These are phyloP conservation scores for Rubia tinctorum DNA, from an alignment of 305 asterid genomes.

Conservation along the genomic window DNA sequence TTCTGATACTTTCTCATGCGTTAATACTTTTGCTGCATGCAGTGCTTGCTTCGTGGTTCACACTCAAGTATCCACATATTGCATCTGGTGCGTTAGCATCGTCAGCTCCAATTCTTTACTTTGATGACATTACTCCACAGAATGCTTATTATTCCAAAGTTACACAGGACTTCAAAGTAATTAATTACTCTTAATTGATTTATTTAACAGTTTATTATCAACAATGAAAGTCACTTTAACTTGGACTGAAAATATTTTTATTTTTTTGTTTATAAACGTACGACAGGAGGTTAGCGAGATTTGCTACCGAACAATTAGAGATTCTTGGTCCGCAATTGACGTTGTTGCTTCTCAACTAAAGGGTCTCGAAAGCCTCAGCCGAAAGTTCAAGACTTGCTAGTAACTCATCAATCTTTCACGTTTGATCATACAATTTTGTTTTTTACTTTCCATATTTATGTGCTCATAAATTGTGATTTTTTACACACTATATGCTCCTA, in stretches of 20 bases:
- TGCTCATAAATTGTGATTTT: no score
- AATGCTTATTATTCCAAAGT: slow-evolving; percentile 54
- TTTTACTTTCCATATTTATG: not conserved
- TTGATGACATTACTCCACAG: slow-evolving; percentile 46
- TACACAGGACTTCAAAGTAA: slow-evolving; percentile 60
- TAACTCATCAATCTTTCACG: slow-evolving; percentile 13
- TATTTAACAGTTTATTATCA: not conserved
- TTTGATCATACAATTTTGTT: not conserved
- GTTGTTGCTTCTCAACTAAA: slow-evolving; percentile 41
- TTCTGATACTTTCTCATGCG: no score
- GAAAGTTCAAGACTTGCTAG: slow-evolving; percentile 68
- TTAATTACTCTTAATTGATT: not conserved
- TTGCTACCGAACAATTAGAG: slow-evolving; percentile 42
- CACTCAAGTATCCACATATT: slow-evolving; percentile 32
- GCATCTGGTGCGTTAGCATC: slow-evolving; percentile 31
- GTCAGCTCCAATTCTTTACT: slow-evolving; percentile 34
- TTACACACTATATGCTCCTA: no score
- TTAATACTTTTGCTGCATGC: not conserved
- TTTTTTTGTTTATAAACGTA: not conserved
- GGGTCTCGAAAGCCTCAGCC: slow-evolving; percentile 52
- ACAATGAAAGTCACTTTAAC: not conserved
- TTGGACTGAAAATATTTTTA: not conserved
- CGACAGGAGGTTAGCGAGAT: slow-evolving; percentile 51
- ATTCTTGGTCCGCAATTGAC: slow-evolving; percentile 75
- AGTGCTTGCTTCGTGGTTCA: slow-evolving; percentile 36